Percentiles rank a stretch among this genome's conserved stretches.
These are phyloP conservation scores for Euphorbia tirucalli DNA, from an alignment of 345 rosid genomes.

Conservation along the genomic window DNA sequence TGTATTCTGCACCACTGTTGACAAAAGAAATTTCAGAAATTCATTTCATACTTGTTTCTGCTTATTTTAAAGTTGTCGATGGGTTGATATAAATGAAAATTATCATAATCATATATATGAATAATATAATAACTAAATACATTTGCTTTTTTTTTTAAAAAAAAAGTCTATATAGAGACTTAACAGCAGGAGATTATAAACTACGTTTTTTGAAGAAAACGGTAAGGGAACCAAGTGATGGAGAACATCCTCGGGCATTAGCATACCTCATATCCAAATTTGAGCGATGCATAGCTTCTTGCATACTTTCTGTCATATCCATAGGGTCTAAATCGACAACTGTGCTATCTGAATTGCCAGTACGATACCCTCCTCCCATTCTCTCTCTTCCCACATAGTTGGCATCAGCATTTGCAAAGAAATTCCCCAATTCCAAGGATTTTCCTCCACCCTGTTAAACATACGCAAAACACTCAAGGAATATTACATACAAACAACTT, in stretches of 20 bases:
- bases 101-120: not conserved
- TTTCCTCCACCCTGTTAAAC: slow-evolving; percentile 57
- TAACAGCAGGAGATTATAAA: not conserved
- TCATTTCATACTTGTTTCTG: slow-evolving; percentile 8
- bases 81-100: not conserved
- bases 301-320: slow-evolving; percentile 99
- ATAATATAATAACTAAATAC: not conserved
- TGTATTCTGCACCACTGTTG: slow-evolving; percentile 78
- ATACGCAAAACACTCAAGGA: slow-evolving; percentile 22
- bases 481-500: slow-evolving; percentile 15
- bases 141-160: not conserved
- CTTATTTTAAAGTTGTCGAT: not conserved
- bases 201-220: not conserved
- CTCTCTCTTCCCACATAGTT: slow-evolving; percentile 51
- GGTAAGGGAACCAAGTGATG: slow-evolving; percentile 10
- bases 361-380: slow-evolving; percentile 40
- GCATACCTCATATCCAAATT: slow-evolving; percentile 86
- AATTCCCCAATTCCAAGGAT: slow-evolving; percentile 70
- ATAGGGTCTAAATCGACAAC: slow-evolving; percentile 63
- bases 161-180: not conserved
- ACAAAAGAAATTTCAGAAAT: slow-evolving; percentile 30
- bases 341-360: slow-evolving; percentile 37
- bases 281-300: slow-evolving; percentile 95
- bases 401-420: slow-evolving; percentile 69
- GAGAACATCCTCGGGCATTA: slow-evolving; percentile 29